Base-by-base conservation (phyloP, 2,329 filamentous ascomycete species). In the Pseudopithomyces chartarum region DNA sequence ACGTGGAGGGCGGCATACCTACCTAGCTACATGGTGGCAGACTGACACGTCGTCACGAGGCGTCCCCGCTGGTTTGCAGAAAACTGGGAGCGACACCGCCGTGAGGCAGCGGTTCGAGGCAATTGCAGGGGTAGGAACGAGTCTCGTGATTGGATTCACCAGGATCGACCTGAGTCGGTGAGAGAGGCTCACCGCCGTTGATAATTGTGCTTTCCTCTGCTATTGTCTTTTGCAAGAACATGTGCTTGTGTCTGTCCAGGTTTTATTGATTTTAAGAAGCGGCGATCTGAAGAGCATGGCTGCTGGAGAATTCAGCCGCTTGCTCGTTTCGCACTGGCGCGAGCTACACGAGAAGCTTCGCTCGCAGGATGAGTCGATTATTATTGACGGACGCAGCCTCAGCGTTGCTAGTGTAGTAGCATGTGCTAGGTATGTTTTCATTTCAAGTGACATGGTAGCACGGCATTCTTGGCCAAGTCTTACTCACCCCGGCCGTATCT, bases 241-340 rank as follows among this genome's bases (percentile, higher is more conserved):
- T 23, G 47, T 34, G 22, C 19, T 11, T 40, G 23, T 36, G 20
- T 23, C 22, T 40, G 29, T 15, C 36, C 26, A 29, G 8, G 26
- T 29, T 4, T 29, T 8, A 46, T 12, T n/a, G 11, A 51, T 33
- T 29, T 17, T 40, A 23, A 26, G 52, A 36, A 26, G 36, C 38
- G 36, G 36, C 38, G 17, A 23, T 23, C 7, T 20, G 26, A 19
- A 40, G 33, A 46, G 33, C 11, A 60, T 56, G 55, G 55, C 57
- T 11, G 53, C 60, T 29, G 58, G 55, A n/a, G 55, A 60, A 20
- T 63, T 63, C 53, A 57, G 51, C 52, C 55, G 54, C 32, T 48
- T 60, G 32, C 50, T 63, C 29, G 45, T 63, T 34, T 60, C 55
- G 34, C 60, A 63, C 49, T 63, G 60, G 60, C 54, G 56, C 22